A percentile compares a stretch with the other conserved stretches of the same genome.
Evolutionary conservation across 2,329 filamentous ascomycete genomes (phyloP).

Genomic region (Nemania diffusa): DNA sequence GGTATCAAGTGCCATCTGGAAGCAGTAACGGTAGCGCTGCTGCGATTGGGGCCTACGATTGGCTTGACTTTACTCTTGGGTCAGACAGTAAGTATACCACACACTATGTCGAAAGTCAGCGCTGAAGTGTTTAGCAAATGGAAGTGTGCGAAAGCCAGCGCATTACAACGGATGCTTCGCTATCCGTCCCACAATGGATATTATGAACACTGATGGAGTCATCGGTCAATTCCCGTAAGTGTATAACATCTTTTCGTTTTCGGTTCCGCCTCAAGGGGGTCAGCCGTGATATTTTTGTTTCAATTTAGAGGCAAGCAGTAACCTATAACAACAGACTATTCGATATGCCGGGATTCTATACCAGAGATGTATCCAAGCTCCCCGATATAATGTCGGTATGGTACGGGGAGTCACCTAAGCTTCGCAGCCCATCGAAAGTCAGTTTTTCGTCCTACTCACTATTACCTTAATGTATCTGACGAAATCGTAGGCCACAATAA

Average conservation of each 20-base stretch:
- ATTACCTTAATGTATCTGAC: neutral
- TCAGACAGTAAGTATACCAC: neutral
- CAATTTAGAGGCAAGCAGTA: neutral
- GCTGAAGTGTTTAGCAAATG: neutral
- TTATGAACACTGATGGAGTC: neutral
- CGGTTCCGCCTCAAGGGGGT: too few species aligned
- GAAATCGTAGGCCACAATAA: neutral
- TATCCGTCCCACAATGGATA: neutral
- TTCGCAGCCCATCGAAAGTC: neutral
- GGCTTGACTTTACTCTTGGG: slow-evolving; percentile 17
- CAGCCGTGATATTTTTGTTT: too few species aligned
- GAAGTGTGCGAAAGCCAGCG: neutral
- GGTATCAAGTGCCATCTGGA: slow-evolving; percentile 32
- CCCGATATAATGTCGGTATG: neutral
- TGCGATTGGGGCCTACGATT: slow-evolving; percentile 28
- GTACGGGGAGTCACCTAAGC: neutral
- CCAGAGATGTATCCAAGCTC: neutral
- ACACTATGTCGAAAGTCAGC: neutral
- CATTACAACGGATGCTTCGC: neutral
- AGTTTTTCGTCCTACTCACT: neutral
- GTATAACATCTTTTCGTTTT: neutral
- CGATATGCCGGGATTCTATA: neutral
- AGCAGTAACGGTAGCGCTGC: slow-evolving; percentile 32
- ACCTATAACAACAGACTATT: neutral
- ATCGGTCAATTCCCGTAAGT: neutral